Conservation (phyloP, 2,329 filamentous ascomycete genomes). For the Clathrospora elynae region DNA sequence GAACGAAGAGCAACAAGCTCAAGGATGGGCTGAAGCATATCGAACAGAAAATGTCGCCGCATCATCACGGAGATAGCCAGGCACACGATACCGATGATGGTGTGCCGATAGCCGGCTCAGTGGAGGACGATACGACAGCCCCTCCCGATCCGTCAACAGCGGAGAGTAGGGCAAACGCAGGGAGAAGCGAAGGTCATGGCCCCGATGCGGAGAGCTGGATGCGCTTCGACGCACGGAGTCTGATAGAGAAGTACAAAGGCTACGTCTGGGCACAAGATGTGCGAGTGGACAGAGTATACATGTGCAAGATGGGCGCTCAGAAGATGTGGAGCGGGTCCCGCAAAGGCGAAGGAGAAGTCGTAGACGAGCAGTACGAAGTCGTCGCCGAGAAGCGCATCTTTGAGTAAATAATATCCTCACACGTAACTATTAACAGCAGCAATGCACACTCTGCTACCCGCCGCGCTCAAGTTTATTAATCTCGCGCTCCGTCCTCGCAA, state of each 20-base stretch:
- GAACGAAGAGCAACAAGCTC: constrained; percentile 12
- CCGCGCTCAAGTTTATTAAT: too few species aligned
- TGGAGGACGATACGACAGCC: constrained; percentile 2
- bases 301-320: constrained; percentile 89
- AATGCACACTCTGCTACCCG: too few species aligned
- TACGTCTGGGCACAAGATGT: constrained; percentile 74
- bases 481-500: too few species aligned
- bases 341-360: constrained; percentile 53
- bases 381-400: constrained; percentile 47
- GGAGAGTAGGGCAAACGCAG: neutral
- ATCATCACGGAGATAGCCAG: neutral
- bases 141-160: neutral
- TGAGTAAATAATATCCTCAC: too few species aligned
- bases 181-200: constrained; percentile 11
- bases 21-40: constrained; percentile 5
- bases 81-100: constrained; percentile 5
- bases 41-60: neutral
- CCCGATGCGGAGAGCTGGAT: constrained; percentile 38
- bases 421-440: too few species aligned
- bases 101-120: constrained; percentile 10
- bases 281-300: constrained; percentile 70
- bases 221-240: constrained; percentile 49
- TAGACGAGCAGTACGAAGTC: constrained; percentile 60
- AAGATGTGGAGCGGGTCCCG: constrained; percentile 53
- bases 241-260: constrained; percentile 63